Evolutionary conservation across 306 rosid species (phyloP).

Genomic region (Astragalus glycyphyllos): DNA sequence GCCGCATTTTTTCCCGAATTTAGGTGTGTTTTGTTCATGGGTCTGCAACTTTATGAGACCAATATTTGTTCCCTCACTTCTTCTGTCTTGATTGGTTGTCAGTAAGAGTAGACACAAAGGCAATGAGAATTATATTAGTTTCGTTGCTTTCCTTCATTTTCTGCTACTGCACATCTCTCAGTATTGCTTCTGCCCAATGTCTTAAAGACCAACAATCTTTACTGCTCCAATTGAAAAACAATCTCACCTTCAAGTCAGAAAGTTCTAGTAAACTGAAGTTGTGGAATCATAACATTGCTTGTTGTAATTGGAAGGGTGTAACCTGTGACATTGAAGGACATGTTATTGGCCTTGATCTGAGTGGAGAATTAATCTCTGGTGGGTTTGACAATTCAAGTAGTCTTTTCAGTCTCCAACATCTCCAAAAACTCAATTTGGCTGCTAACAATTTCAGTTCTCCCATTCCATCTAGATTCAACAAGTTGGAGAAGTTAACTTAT

Average conservation of each 20-base stretch:
- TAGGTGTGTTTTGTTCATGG: constrained; percentile 32
- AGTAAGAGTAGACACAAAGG: constrained; percentile 7
- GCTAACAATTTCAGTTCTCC: constrained; percentile 9
- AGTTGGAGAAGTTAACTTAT: constrained; percentile 37
- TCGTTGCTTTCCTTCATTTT: not conserved
- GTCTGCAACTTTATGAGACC: constrained; percentile 19
- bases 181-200: constrained; percentile 43
- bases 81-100: constrained; percentile 8
- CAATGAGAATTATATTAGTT: not conserved
- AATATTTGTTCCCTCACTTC: constrained; percentile 25
- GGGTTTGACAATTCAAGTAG: constrained; percentile 42
- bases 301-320: constrained; percentile 64
- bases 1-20: too few relatives aligned
- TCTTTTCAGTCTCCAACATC: constrained; percentile 45
- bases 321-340: constrained; percentile 36
- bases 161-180: not conserved
- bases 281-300: constrained; percentile 48
- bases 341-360: constrained; percentile 48
- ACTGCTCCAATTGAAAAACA: constrained; percentile 53
- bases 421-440: constrained; percentile 45
- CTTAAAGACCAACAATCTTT: constrained; percentile 49
- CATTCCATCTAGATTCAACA: constrained; percentile 50
- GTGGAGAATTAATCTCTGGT: constrained; percentile 43
- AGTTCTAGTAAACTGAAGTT: constrained; percentile 34
- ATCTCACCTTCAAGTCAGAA: not conserved